Evolutionary conservation across 768 basidiomycete genomes (phyloP).

Genomic region (Suillus luteus): DNA sequence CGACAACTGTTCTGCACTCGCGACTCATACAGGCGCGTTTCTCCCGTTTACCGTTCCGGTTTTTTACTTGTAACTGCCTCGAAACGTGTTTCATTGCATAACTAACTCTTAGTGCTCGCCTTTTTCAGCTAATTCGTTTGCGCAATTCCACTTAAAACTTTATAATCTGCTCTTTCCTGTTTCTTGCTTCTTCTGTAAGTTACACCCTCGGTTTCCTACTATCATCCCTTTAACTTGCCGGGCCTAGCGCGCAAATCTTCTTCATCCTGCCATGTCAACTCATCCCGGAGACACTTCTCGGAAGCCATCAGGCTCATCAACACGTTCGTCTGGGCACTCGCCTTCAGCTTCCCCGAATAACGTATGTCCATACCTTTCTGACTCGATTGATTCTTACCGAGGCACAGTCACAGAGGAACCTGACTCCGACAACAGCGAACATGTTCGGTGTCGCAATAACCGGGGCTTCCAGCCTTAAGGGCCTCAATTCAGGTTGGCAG

Average conservation of each 20-base stretch:
- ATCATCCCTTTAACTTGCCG: slow-evolving; percentile 24
- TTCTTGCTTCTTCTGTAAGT: slow-evolving; percentile 30
- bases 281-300: slow-evolving; percentile 50
- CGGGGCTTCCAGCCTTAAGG: slow-evolving; percentile 49
- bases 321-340: slow-evolving; percentile 62
- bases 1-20: slow-evolving; percentile 28
- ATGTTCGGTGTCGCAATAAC: slow-evolving; percentile 57
- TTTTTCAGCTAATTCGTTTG: slow-evolving; percentile 40
- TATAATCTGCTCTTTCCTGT: slow-evolving; percentile 34
- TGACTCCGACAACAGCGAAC: slow-evolving; percentile 41
- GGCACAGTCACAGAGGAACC: slow-evolving; percentile 48
- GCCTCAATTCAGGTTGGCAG: slow-evolving; percentile 68
- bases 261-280: slow-evolving; percentile 32
- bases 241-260: slow-evolving; percentile 32
- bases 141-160: slow-evolving; percentile 29
- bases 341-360: slow-evolving; percentile 61
- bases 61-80: slow-evolving; percentile 19
- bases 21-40: slow-evolving; percentile 30
- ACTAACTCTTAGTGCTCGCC: slow-evolving; percentile 24
- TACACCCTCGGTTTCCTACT: slow-evolving; percentile 15
- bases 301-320: slow-evolving; percentile 72
- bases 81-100: slow-evolving; percentile 26
- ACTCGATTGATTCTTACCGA: slow-evolving; percentile 20
- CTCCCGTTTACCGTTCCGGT: slow-evolving; percentile 35
- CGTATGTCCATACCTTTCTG: slow-evolving; percentile 39